Evolutionary conservation across 768 basidiomycete species (phyloP), one percentile per base, ranked within the genome.

Genomic region (Sarcodon aspratus): DNA sequence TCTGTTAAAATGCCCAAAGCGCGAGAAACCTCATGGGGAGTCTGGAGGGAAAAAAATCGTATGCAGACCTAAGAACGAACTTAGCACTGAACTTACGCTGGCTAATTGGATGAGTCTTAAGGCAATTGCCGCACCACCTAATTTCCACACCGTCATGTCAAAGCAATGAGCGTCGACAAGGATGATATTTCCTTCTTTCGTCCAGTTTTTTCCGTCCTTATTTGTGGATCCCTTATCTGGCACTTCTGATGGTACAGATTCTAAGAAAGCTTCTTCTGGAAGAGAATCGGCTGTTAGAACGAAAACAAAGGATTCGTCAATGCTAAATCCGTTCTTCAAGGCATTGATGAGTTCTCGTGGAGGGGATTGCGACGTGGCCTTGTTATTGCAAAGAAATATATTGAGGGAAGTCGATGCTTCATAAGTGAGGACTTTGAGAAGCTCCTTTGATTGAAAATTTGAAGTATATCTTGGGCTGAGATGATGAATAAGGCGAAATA

Each of bases 401-500:
- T 86, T 90, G 47, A 92, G 70, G 0, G 87, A 87, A 0, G 89
- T 88, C 5, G 83, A 78, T 0, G 85, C 85, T 54, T 89, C 85
- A 61, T 92, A 93, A 0, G 89, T 93, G 44, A 92, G 66, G 60
- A 90, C 90, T 42, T 76, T 80, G 54, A 79, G 68, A 34, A 91
- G 71, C 3, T 74, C 60, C 8, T 71, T 72, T 44, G 88, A 84
- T 59, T 89, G 88, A 61, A 90, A 88, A 40, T 79, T 80, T 17
- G 79, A 81, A 1, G 70, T 69, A 51, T 92, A 92, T 40, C 82
- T 76, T 8, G 89, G 89, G 4, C 88, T 85, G 9, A 93, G 76
- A 55, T 89, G 85, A 57, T 91, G 82, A 34, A 89, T 73, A 42
- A 92, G 73, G 12, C 84, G 75, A 6, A 80, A 78, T 5, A 88